Conservation (phyloP, 1,284 basidiomycete species). For the Moniliophthora roreri region DNA sequence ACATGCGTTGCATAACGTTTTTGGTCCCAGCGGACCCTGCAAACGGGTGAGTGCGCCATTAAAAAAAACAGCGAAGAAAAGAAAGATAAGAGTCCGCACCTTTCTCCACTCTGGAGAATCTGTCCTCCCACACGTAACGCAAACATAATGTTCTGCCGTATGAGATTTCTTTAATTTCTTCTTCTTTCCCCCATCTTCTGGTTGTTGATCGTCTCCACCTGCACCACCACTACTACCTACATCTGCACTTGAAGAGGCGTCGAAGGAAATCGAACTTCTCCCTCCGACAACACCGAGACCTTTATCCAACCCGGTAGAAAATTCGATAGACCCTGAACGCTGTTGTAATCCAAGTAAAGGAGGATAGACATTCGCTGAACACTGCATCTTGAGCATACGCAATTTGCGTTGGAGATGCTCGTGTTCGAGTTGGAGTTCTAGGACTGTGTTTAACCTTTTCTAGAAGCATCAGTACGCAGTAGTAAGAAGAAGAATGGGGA, state of each 20-base stretch:
- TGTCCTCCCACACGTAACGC: constrained; percentile 76
- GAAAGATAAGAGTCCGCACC: constrained; percentile 42
- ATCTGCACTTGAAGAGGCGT: constrained; percentile 5
- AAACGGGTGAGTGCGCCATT: constrained; percentile 14
- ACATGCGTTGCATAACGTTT: constrained; percentile 88
- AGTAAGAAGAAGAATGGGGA: constrained; percentile 6
- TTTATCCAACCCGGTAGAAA: too few species aligned
- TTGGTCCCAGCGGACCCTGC: constrained; percentile 79
- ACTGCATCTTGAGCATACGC: constrained; percentile 35
- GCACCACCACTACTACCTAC: constrained; percentile 9
- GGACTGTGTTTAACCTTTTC: constrained; percentile 69
- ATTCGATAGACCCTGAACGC: too few species aligned
- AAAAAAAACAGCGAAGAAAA: constrained; percentile 8
- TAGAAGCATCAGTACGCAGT: constrained; percentile 2
- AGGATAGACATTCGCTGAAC: neutral
- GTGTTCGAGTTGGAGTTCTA: constrained; percentile 80
- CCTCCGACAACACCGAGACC: neutral
- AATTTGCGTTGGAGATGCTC: constrained; percentile 62
- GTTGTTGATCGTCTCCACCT: constrained; percentile 33
- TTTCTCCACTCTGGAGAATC: constrained; percentile 86
- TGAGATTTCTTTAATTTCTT: constrained; percentile 53
- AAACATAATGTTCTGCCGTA: constrained; percentile 65
- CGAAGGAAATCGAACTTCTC: constrained; percentile 6
- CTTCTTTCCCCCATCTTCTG: constrained; percentile 41
- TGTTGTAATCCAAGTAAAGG: constrained; percentile 12